Evolutionary conservation across 345 rosid species (phyloP).

Genomic region (Combretum micranthum): DNA sequence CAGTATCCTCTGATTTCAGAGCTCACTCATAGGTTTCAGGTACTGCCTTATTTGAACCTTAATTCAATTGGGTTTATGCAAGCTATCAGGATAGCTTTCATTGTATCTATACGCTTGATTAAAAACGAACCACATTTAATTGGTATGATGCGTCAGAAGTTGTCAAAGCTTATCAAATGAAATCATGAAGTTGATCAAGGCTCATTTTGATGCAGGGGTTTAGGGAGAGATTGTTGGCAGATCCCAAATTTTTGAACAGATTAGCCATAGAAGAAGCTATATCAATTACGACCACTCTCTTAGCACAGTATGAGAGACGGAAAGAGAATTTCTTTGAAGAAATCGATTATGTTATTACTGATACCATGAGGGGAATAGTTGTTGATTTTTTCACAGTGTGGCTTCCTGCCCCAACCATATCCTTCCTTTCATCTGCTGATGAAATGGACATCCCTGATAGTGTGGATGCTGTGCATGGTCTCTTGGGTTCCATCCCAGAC

Average conservation of each 20-base stretch:
- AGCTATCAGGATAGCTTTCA: no score
- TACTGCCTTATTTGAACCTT: conserved; percentile 11
- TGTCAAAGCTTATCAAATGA: background rate
- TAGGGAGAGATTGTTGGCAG: conserved; percentile 87
- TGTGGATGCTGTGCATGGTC: conserved; percentile 54
- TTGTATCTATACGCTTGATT: no score
- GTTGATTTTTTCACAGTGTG: conserved; percentile 91
- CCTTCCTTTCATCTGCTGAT: conserved; percentile 67
- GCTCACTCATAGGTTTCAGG: conserved; percentile 84
- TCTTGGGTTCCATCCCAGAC: conserved; percentile 86
- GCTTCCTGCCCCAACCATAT: conserved; percentile 92
- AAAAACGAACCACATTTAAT: no score
- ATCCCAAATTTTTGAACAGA: conserved; percentile 83
- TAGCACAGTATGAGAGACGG: conserved; percentile 88
- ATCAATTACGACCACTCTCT: conserved; percentile 78
- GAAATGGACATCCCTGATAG: conserved; percentile 40
- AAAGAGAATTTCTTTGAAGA: conserved; percentile 86
- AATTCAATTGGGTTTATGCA: no score
- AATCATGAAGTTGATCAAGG: conserved; percentile 8
- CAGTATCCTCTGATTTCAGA: conserved; percentile 75
- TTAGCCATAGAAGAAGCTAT: conserved; percentile 91
- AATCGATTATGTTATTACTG: conserved; percentile 87
- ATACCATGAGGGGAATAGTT: conserved; percentile 67
- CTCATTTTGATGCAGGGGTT: conserved; percentile 61
- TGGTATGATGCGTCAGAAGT: background rate